phyloP scores from a whole-genome alignment of 495 filamentous ascomycete genomes.

The Thermothielavioides terrestris region DNA sequence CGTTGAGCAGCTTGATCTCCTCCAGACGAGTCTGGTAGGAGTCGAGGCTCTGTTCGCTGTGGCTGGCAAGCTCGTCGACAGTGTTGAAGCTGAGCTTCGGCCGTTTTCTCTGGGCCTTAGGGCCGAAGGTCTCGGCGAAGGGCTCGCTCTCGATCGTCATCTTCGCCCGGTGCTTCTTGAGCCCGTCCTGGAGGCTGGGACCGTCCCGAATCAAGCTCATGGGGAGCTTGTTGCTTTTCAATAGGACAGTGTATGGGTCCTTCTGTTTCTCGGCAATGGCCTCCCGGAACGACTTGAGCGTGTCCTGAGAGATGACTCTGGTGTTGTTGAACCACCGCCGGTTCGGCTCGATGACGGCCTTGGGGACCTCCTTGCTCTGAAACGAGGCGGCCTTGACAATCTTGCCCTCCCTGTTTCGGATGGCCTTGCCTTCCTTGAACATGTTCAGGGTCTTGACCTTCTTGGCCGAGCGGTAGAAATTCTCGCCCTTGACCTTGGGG shows the following conservation, averaged over 20 bases:
- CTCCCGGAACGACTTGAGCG: constrained; percentile 71
- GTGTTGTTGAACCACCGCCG: constrained; percentile 63
- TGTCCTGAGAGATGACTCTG: constrained; percentile 54
- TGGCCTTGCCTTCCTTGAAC: constrained; percentile 69
- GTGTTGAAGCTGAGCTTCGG: constrained; percentile 77
- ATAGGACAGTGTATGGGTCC: constrained; percentile 82
- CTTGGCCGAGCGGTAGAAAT: constrained; percentile 57
- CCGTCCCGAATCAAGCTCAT: constrained; percentile 33
- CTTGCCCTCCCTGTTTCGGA: constrained; percentile 62
- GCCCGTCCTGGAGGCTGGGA: constrained; percentile 56
- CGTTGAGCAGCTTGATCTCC: constrained; percentile 60
- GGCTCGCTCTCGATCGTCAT: constrained; percentile 82
- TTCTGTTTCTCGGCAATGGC: constrained; percentile 83
- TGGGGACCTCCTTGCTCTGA: constrained; percentile 64
- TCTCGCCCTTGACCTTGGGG: constrained; percentile 84
- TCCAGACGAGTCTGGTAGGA: constrained; percentile 69
- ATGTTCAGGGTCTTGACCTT: constrained; percentile 79
- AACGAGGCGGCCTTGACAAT: constrained; percentile 76
- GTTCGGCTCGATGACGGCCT: constrained; percentile 85
- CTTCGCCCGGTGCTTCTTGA: constrained; percentile 90
- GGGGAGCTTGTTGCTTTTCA: constrained; percentile 78
- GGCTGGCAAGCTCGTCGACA: constrained; percentile 71
- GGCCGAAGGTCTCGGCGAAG: constrained; percentile 85
- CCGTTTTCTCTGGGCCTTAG: constrained; percentile 84
- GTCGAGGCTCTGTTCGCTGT: constrained; percentile 68